Conservation (phyloP, 805 yeast genomes). For the Ogataea sp. region DNA sequence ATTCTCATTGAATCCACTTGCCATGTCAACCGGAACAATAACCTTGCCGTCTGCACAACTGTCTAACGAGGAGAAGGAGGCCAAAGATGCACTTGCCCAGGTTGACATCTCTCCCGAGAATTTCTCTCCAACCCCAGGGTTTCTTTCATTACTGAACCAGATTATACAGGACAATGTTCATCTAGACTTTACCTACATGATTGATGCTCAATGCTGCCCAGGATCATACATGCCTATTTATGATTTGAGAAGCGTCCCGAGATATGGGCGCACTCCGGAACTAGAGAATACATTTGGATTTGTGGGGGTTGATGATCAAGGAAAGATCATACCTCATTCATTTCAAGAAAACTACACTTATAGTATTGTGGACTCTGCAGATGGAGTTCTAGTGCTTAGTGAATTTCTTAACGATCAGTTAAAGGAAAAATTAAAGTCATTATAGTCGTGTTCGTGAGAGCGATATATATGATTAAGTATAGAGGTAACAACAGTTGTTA, state of each 20-base stretch:
- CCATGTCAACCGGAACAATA: constrained; percentile 17
- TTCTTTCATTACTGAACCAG: constrained; percentile 15
- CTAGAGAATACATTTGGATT: constrained; percentile 67
- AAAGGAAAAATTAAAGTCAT: neutral
- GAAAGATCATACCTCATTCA: constrained; percentile 44
- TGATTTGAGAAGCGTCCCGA: constrained; percentile 60
- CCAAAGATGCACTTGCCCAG: neutral
- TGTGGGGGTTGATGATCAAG: constrained; percentile 47
- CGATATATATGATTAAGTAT: no score
- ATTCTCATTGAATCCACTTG: constrained; percentile 19
- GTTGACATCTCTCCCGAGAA: constrained; percentile 11
- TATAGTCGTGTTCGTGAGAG: no score
- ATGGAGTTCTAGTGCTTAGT: constrained; percentile 45
- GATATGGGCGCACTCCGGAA: constrained; percentile 59
- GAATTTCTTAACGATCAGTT: constrained; percentile 41
- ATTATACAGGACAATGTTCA: constrained; percentile 18
- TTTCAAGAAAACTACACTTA: constrained; percentile 57
- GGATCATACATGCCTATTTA: constrained; percentile 58
- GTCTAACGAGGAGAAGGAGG: neutral
- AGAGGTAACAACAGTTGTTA: no score
- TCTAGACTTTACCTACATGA: constrained; percentile 43
- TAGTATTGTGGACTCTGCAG: constrained; percentile 34
- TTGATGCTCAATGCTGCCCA: constrained; percentile 49
- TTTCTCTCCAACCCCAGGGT: constrained; percentile 20
- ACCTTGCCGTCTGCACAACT: neutral